These are phyloP conservation scores for Candida ovalis DNA, from an alignment of 805 yeast genomes.

Conservation along the genomic window DNA sequence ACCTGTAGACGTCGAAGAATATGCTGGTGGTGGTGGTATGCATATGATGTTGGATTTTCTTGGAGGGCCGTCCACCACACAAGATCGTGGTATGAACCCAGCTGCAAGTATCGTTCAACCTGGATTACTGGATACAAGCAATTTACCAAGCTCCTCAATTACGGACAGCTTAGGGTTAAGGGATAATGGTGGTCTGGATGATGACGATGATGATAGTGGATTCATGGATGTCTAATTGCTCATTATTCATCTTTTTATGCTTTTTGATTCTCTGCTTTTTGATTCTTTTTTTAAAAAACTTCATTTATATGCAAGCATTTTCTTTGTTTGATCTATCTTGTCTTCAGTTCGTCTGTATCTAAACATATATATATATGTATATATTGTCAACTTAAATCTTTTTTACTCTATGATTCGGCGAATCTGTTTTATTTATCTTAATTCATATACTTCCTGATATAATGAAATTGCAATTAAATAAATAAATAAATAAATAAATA, in stretches of 20 bases:
- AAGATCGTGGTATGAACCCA: conserved; percentile 41
- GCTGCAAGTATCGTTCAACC: conserved; percentile 34
- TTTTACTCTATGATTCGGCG: too few relatives aligned
- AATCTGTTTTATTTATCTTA: too few relatives aligned
- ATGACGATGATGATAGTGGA: conserved; percentile 31
- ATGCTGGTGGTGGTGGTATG: conserved; percentile 89
- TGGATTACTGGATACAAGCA: conserved; percentile 50
- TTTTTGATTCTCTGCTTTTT: not conserved
- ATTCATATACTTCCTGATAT: too few relatives aligned
- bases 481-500: too few relatives aligned
- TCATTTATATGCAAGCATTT: not conserved
- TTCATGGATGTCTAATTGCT: conserved; percentile 20
- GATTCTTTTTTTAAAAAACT: not conserved
- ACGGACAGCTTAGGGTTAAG: conserved; percentile 45
- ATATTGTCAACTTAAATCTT: too few relatives aligned
- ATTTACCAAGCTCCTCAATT: conserved; percentile 49
- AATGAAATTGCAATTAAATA: too few relatives aligned
- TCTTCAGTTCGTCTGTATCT: too few relatives aligned
- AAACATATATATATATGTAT: too few relatives aligned
- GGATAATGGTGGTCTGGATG: conserved; percentile 49
- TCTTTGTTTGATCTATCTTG: too few relatives aligned
- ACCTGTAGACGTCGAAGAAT: conserved; percentile 89
- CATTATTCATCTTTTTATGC: not conserved
- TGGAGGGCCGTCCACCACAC: conserved; percentile 53
- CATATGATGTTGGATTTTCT: conserved; percentile 87